Percentiles rank a stretch among this genome's conserved stretches.
These are phyloP conservation scores for Colletotrichum simmondsii DNA, from an alignment of 2,329 filamentous ascomycete genomes.

Conservation along the genomic window DNA sequence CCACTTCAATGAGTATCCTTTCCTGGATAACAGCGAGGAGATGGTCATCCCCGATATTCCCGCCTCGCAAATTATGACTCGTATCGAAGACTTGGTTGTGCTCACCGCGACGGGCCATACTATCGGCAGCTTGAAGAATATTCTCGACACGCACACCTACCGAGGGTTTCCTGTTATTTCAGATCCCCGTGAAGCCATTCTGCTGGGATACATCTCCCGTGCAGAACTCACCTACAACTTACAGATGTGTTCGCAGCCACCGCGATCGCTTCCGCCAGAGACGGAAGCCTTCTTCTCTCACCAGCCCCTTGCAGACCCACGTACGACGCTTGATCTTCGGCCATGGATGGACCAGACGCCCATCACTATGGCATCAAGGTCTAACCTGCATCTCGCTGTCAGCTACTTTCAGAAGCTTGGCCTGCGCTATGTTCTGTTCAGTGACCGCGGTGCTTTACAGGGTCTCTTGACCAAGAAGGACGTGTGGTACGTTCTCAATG, in stretches of 20 bases:
- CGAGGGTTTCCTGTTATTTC: constrained; percentile 93
- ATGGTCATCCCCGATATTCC: constrained; percentile 81
- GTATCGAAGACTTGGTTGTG: constrained; percentile 88
- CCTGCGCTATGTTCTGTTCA: constrained; percentile 88
- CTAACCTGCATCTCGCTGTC: constrained; percentile 84
- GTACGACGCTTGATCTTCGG: constrained; percentile 83
- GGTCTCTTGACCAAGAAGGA: constrained; percentile 97
- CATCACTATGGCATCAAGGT: constrained; percentile 83
- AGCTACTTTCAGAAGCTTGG: constrained; percentile 96
- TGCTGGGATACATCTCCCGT: constrained; percentile 94
- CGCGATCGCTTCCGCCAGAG: constrained; percentile 70
- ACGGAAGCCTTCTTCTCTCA: constrained; percentile 88
- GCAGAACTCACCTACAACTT: constrained; percentile 89
- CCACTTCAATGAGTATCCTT: constrained; percentile 93
- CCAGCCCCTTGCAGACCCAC: constrained; percentile 82
- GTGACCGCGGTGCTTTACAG: constrained; percentile 82
- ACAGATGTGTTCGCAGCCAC: constrained; percentile 66
- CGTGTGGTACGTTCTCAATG: constrained; percentile 92
- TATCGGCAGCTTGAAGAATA: constrained; percentile 75
- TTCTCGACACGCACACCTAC: constrained; percentile 80
- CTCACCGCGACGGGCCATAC: constrained; percentile 91
- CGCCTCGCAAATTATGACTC: constrained; percentile 91
- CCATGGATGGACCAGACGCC: constrained; percentile 99
- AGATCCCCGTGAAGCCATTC: constrained; percentile 78
- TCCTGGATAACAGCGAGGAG: constrained; percentile 91